Conservation (phyloP, 345 rosid genomes). For the Lumnitzera racemosa region DNA sequence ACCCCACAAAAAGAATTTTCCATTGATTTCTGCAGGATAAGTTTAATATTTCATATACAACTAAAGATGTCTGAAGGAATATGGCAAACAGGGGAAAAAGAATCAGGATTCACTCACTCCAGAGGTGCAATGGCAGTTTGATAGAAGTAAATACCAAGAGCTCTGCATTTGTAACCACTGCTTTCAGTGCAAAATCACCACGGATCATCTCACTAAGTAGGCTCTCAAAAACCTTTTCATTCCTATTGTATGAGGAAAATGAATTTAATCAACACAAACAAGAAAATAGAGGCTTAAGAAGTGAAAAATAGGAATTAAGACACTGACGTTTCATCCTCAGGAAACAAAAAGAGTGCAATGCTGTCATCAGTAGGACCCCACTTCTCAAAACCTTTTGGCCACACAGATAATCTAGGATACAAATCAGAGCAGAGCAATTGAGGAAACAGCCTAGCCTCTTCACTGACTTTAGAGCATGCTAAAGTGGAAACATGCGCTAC, state of each 20-base stretch:
- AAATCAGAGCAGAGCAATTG: constrained; percentile 38
- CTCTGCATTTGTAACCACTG: constrained; percentile 42
- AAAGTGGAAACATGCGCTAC: constrained; percentile 57
- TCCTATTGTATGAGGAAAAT: constrained; percentile 22
- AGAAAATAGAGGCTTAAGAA: not conserved
- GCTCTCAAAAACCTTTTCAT: constrained; percentile 26
- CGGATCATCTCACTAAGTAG: constrained; percentile 45
- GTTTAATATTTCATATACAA: no score
- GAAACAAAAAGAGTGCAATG: constrained; percentile 64
- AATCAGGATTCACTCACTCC: constrained; percentile 42
- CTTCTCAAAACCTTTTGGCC: constrained; percentile 56
- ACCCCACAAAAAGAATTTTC: no score
- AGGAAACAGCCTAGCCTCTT: constrained; percentile 37
- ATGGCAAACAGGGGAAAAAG: no score
- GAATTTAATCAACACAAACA: not conserved
- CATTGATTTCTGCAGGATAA: no score
- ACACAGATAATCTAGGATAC: constrained; percentile 33
- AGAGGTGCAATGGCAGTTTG: constrained; percentile 34
- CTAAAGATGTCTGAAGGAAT: no score
- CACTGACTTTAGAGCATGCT: constrained; percentile 44
- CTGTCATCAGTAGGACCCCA: constrained; percentile 38
- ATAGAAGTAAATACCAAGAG: constrained; percentile 59
- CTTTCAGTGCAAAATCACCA: constrained; percentile 45
- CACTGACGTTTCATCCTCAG: constrained; percentile 36
- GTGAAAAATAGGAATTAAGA: constrained; percentile 1